Percentiles rank a stretch among this genome's conserved stretches.
phyloP scores from a whole-genome alignment of 352 stramenopile species.

The Globisporangium alternatum region DNA sequence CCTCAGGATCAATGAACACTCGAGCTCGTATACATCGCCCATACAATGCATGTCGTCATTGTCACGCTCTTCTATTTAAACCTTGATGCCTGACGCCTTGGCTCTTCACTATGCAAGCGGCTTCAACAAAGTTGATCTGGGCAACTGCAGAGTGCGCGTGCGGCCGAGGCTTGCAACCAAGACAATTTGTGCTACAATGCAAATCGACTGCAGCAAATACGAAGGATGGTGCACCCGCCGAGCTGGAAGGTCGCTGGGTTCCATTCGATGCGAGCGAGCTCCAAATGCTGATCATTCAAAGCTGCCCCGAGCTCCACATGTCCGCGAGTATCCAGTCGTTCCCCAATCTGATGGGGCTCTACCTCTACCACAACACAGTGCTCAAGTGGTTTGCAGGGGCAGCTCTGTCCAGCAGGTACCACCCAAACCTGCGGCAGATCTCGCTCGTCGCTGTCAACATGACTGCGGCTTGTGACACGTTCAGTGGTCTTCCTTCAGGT shows the following conservation, averaged over 20 bases:
- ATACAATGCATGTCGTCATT: too few relatives aligned
- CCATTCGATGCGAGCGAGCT: background rate
- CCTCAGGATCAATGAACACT: too few relatives aligned
- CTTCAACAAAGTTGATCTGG: too few relatives aligned
- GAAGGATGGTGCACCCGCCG: background rate
- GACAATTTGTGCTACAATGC: background rate
- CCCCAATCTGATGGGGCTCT: background rate
- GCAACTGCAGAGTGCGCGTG: background rate
- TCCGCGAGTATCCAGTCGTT: background rate
- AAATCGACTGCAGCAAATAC: background rate
- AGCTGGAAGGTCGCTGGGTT: background rate
- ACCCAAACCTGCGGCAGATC: conserved; percentile 5
- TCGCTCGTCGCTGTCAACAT: background rate
- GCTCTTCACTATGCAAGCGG: too few relatives aligned
- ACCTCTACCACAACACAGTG: background rate
- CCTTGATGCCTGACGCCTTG: too few relatives aligned
- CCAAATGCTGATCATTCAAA: background rate
- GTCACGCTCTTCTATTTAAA: too few relatives aligned
- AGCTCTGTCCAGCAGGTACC: background rate
- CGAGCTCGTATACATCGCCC: too few relatives aligned
- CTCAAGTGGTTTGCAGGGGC: background rate
- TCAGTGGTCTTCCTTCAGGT: conserved; percentile 3
- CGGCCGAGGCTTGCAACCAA: background rate
- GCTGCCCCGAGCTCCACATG: conserved; percentile 3
- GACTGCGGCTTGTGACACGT: background rate